Conservation (phyloP, 768 basidiomycete genomes). For the Scleroderma bovista region DNA sequence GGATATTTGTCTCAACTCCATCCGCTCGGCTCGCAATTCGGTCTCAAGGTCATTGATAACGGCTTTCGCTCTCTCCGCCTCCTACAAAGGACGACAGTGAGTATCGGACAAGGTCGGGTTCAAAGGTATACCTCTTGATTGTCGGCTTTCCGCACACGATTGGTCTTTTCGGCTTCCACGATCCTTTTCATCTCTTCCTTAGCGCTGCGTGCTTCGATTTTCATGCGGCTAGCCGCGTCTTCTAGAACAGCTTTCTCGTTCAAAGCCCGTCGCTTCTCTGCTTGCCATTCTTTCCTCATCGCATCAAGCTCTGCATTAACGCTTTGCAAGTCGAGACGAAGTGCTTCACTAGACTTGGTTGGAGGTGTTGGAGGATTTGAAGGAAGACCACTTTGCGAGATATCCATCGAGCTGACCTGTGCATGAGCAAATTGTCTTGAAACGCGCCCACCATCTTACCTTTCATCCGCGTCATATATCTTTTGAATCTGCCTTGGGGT, state of each 20-base stretch:
- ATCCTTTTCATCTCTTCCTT: constrained; percentile 54
- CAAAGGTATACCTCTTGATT: constrained; percentile 48
- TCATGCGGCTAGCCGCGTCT: constrained; percentile 62
- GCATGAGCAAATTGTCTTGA: constrained; percentile 5
- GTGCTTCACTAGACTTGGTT: constrained; percentile 59
- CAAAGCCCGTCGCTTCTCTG: constrained; percentile 56
- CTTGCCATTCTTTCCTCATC: constrained; percentile 66
- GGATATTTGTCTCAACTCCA: constrained; percentile 54
- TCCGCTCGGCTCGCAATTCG: constrained; percentile 66
- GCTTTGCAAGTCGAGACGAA: constrained; percentile 51
- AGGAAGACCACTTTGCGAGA: constrained; percentile 41
- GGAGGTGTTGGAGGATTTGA: constrained; percentile 64
- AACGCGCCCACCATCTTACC: constrained; percentile 33
- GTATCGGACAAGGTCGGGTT: neutral
- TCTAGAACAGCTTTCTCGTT: constrained; percentile 72
- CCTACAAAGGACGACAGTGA: constrained; percentile 37
- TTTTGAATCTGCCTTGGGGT: constrained; percentile 42
- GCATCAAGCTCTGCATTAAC: constrained; percentile 59
- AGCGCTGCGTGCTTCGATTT: constrained; percentile 50
- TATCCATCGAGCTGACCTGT: constrained; percentile 45
- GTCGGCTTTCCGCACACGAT: constrained; percentile 43
- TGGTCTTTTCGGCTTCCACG: constrained; percentile 46
- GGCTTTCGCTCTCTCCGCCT: constrained; percentile 61
- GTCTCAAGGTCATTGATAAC: constrained; percentile 65
- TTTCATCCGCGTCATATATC: constrained; percentile 50